Evolutionary conservation across 1,284 basidiomycete species (phyloP), one percentile per base, ranked within the genome.

Genomic region (Moesziomyces globuligerus): DNA sequence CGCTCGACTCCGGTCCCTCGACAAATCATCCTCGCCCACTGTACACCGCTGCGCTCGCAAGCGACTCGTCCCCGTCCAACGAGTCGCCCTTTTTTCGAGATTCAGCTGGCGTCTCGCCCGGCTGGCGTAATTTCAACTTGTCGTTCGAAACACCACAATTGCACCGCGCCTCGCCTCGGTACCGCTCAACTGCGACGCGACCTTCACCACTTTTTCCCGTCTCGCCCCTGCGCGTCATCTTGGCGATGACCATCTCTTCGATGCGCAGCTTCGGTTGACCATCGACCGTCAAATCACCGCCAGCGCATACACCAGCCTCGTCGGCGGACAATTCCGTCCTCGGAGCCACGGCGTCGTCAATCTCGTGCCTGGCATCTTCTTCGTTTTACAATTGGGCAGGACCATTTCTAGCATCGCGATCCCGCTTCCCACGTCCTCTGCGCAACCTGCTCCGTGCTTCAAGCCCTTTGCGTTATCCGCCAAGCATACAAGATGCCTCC

Each of bases 401-500:
- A 15, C 29, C 13, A 11, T 32, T 32, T 32, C 29, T 9, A 32
- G 10, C 29, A 15, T 15, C 13, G 29, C 29, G 13, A 32, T 32
- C 29, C 13, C 29, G 29, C 29, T 32, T 28, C 26, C 26, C 3
- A 15, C 9, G 9, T 32, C 4, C 13, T 32, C 17, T 15, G 29
- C 13, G 13, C 29, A 11, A 32, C 10, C 13, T 11, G 13, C 29
- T 15, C 9, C 13, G 29, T 32, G 4, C 13, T 1, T 15, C 13
- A 15, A 15, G 29, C 29, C 29, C 6, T 4, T 6, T 11, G 13
- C 29, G 29, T 15, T 15, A 11, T 11, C 18, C 18, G 15, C 36
- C 26, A 26, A 32, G 25, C n/a, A 41, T 36, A 28, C 29, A 10
- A 10, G 41, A 65, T 65, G 61, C 41, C 54, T 18, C 32, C 46